phyloP scores from a whole-genome alignment of 1,284 basidiomycete species.

The Austroboletus novae-zelandiae region DNA sequence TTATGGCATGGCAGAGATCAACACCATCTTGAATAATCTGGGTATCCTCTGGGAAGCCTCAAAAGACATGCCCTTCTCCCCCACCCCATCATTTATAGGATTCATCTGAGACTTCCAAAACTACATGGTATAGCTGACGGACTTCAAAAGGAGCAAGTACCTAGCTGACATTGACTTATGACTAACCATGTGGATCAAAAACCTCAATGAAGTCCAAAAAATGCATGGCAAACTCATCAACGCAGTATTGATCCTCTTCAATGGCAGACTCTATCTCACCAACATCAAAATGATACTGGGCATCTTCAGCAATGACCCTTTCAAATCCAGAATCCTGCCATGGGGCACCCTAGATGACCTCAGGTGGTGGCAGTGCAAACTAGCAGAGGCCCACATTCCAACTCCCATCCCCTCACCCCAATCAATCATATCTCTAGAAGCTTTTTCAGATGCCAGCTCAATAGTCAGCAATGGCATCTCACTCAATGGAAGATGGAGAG shows the following conservation, averaged over 20 bases:
- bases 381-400: neutral
- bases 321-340: neutral
- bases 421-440: neutral
- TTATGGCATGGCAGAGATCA: neutral
- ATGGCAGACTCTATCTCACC: constrained; percentile 2
- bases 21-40: constrained; percentile 18
- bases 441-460: constrained; percentile 6
- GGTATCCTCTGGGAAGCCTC: constrained; percentile 31
- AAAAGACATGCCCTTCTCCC: constrained; percentile 17
- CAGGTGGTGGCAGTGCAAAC: neutral
- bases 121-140: neutral
- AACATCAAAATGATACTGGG: constrained; percentile 6
- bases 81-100: constrained; percentile 12
- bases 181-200: neutral
- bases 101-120: constrained; percentile 16
- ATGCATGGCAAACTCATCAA: constrained; percentile 7
- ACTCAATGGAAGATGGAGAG: neutral
- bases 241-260: neutral
- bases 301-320: neutral
- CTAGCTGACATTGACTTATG: constrained; percentile 1
- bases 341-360: neutral
- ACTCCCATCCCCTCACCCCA: neutral
- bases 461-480: neutral
- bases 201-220: neutral
- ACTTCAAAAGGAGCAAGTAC: neutral